A percentile compares a stretch with the other conserved stretches of the same genome.
These are phyloP conservation scores for Aphanomyces astaci DNA, from an alignment of 352 stramenopile genomes.

Conservation along the genomic window DNA sequence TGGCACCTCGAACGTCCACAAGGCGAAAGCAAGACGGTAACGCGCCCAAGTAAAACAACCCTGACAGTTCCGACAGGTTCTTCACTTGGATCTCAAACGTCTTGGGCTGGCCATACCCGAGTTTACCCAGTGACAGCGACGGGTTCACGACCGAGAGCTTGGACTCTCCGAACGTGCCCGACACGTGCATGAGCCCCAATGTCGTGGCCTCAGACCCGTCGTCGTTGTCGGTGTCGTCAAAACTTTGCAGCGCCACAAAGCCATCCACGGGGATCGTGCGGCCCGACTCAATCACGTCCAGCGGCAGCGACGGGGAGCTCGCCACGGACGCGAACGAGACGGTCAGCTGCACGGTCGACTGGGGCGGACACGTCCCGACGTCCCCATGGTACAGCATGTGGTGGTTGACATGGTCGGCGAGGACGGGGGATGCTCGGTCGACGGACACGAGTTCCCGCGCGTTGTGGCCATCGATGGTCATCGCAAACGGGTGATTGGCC, in stretches of 20 bases:
- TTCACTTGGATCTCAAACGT: slow-evolving; percentile 56
- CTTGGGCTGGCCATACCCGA: slow-evolving; percentile 64
- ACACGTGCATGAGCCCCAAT: slow-evolving; percentile 52
- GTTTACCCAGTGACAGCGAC: slow-evolving; percentile 60
- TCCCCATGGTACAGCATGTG: slow-evolving; percentile 35
- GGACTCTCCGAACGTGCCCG: slow-evolving; percentile 56
- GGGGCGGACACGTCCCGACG: slow-evolving; percentile 37
- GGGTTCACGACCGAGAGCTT: slow-evolving; percentile 47
- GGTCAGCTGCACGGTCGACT: slow-evolving; percentile 40
- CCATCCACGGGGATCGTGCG: slow-evolving; percentile 50
- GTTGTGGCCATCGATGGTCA: not conserved
- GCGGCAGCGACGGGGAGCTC: slow-evolving; percentile 36
- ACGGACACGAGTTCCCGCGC: too few species aligned
- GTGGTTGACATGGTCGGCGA: not conserved
- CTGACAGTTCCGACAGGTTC: slow-evolving; percentile 57
- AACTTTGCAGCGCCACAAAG: slow-evolving; percentile 70
- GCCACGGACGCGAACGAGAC: slow-evolving; percentile 70
- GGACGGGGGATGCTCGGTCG: too few species aligned
- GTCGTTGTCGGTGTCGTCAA: slow-evolving; percentile 26
- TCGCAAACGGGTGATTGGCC: slow-evolving; percentile 5
- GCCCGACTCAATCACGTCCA: slow-evolving; percentile 50
- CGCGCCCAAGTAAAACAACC: slow-evolving; percentile 53
- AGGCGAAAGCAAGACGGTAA: slow-evolving; percentile 50
- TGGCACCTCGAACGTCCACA: slow-evolving; percentile 32
- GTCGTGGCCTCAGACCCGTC: slow-evolving; percentile 41